Evolutionary conservation across 352 stramenopile genomes (phyloP), one percentile per base, ranked within the genome.

Genomic region (Lagenidium giganteum): DNA sequence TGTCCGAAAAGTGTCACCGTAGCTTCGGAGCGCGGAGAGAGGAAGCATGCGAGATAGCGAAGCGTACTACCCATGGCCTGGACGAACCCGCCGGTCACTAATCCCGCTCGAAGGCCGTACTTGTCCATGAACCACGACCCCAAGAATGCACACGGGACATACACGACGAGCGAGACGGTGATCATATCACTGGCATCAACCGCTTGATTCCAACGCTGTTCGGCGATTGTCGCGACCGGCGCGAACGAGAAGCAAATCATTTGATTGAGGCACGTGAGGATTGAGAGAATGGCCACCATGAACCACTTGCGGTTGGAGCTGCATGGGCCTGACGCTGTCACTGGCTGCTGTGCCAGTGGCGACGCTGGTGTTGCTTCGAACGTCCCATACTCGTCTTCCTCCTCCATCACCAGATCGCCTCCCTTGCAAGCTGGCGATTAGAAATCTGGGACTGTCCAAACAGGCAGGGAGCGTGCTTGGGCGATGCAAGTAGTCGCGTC

Each of bases 51-150:
- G 14, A 69, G 38, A 28, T 71, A 78, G 31, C 71, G 67, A 2
- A 84, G 22, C 7, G 38, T 42, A 3, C 69, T 69, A 12, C 72
- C 69, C 1, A 67, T 24, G 5, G 69, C 64, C 25, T 85, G 72
- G 6, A 85, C 53, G 17, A 70, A 57, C 2, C 47, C 70, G 5
- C 72, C 72, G 11, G 83, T 51, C 6, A 85, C 26, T 3, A 85
- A 62, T n/a, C 72, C 72, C 13, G 63, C 78, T 16, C 67, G 64
- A 27, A 85, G 50, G 1, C 72, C 72, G 38, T 74, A 74, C 42
- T 79, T 68, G 61, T 85, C 72, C 67, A 85, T 85, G 39, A 85
- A 61, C 72, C 72, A 83, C 7, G 72, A 85, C 3, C 72, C 72
- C 12, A 85, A 18, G 45, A 85, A 83, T 11, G 72, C 79, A 42